Evolutionary conservation across 192 early-diverging fungal genomes (phyloP), one percentile per base, ranked within the genome.

Genomic region (Coemansia sp.): DNA sequence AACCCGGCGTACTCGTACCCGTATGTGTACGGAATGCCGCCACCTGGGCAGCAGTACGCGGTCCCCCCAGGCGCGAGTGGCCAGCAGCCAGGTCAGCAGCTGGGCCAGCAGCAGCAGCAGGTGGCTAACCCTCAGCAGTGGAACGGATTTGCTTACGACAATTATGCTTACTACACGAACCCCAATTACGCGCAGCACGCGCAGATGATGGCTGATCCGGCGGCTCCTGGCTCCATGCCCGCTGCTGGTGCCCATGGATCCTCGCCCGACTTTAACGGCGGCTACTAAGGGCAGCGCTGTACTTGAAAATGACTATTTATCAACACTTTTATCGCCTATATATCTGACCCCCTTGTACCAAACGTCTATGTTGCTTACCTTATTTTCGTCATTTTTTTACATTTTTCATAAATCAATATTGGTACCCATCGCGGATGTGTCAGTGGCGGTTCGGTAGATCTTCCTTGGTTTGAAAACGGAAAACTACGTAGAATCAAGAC

Each of bases 1-100:
- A 83, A 83, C 69, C 80, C 80, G 27, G 72, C 74, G 44, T 83
- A 83, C 80, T 67, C 80, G 63, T 78, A 83, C 50, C 80, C 80
- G n/a, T 83, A 83, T 45, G 66, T 72, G 50, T 83, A 83, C 13
- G 75, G 80, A 29, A 67, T 83, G 72, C 75, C 79, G 33, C 79
- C 72, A 40, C 71, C 54, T 56, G 54, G 66, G 59, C 80, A 83
- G 68, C 75, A 82, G 71, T 74, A 68, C 48, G 72, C 64, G 21
- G 70, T 74, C 29, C 71, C 74, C 16, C 60, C 62, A 1, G 57
- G 48, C 17, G 74, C 61, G 3, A 59, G 57, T 21, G 62, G 35
- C 27, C 60, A 44, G 50, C 67, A 68, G 67, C 67, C 60, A 46
- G 42, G 59, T 6, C 67, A 68, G 67, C 67, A 62, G 59, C 67